A percentile compares a stretch with the other conserved stretches of the same genome.
Evolutionary conservation across 768 basidiomycete species (phyloP).

Genomic region (Psilocybe cubensis): DNA sequence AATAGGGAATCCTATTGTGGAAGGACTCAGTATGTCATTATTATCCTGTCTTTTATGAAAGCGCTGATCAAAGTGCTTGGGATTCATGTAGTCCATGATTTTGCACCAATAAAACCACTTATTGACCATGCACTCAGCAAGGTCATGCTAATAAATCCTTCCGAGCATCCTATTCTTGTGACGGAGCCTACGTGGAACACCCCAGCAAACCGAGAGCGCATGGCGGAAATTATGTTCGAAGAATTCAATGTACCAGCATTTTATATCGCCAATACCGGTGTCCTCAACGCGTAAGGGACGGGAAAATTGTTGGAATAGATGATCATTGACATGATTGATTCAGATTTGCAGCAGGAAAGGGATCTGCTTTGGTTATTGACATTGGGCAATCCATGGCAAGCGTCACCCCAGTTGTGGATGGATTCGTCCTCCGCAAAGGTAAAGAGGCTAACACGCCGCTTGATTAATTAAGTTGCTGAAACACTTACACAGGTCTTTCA

Average conservation of each 20-base stretch:
- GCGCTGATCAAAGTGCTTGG: constrained; percentile 3
- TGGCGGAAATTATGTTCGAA: constrained; percentile 98
- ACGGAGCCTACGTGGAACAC: constrained; percentile 99
- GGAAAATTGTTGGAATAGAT: background rate
- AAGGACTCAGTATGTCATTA: constrained; percentile 77
- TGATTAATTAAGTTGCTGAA: background rate
- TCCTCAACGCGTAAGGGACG: constrained; percentile 80
- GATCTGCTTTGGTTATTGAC: constrained; percentile 95
- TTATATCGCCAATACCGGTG: constrained; percentile 94
- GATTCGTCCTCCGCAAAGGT: constrained; percentile 97
- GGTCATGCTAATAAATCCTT: constrained; percentile 73
- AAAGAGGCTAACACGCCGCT: background rate
- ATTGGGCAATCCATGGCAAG: constrained; percentile 89
- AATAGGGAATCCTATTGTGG: constrained; percentile 78
- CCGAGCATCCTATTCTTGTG: constrained; percentile 89
- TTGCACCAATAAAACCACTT: constrained; percentile 70
- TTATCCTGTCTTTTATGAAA: background rate
- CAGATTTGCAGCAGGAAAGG: constrained; percentile 96
- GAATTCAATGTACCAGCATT: constrained; percentile 94
- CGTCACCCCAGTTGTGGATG: constrained; percentile 95
- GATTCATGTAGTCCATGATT: constrained; percentile 64
- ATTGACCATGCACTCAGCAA: constrained; percentile 77
- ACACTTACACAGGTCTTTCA: constrained; percentile 66
- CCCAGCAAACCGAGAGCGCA: constrained; percentile 85
- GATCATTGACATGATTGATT: background rate